These are phyloP conservation scores for Balansia obtecta DNA, from an alignment of 2,329 filamentous ascomycete genomes.

Conservation along the genomic window DNA sequence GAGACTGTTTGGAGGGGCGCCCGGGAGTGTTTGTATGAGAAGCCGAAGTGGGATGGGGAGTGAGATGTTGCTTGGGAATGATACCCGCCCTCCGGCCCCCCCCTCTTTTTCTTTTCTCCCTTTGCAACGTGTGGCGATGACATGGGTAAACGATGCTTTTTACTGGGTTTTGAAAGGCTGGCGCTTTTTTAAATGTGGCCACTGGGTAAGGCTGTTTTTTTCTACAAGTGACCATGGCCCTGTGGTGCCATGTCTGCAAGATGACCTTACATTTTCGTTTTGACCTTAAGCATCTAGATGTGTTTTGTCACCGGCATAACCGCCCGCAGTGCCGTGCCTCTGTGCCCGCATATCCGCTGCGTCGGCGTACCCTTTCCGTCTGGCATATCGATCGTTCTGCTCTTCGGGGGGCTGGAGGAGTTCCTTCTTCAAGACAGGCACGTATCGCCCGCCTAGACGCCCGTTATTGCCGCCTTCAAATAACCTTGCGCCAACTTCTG, in stretches of 20 bases:
- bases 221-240: background rate
- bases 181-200: too few species aligned
- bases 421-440: conserved; percentile 39
- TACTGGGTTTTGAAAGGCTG: too few species aligned
- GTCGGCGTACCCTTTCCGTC: conserved; percentile 43
- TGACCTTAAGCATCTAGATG: conserved; percentile 9
- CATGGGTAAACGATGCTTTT: too few species aligned
- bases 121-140: conserved; percentile 9
- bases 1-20: conserved; percentile 86
- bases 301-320: conserved; percentile 16
- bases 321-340: conserved; percentile 9
- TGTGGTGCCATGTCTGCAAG: background rate
- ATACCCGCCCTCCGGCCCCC: background rate
- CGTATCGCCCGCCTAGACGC: conserved; percentile 38
- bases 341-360: conserved; percentile 34
- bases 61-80: conserved; percentile 1
- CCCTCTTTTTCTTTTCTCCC: background rate
- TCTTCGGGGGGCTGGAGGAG: conserved; percentile 37
- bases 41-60: conserved; percentile 18
- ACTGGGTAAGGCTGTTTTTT: background rate
- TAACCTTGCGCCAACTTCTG: conserved; percentile 17
- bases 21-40: conserved; percentile 65
- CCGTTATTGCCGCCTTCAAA: conserved; percentile 45
- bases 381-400: conserved; percentile 49
- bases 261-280: background rate